phyloP scores from a whole-genome alignment of 306 rosid genomes.

The Heteromeles arbutifolia region DNA sequence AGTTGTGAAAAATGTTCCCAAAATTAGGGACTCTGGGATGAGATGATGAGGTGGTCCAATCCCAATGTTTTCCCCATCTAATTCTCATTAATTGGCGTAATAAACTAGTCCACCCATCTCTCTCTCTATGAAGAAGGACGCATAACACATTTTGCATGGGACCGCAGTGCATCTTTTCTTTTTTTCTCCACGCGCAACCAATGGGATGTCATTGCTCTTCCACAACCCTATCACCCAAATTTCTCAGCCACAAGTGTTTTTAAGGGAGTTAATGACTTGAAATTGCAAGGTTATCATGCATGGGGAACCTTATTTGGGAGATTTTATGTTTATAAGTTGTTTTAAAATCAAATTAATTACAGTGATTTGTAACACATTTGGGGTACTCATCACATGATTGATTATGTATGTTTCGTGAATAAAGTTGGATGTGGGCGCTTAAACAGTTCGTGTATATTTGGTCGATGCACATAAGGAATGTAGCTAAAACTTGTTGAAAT shows the following conservation, averaged over 20 bases:
- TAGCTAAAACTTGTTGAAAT: slow-evolving; percentile 3
- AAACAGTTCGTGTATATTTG: background rate
- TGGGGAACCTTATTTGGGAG: background rate
- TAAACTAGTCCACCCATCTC: slow-evolving; percentile 56
- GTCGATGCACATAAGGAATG: background rate
- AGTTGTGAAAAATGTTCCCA: slow-evolving; percentile 35
- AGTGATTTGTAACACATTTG: background rate
- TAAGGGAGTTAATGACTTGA: background rate
- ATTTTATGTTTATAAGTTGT: background rate
- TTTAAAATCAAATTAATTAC: background rate
- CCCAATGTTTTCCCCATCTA: slow-evolving; percentile 38
- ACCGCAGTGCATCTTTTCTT: slow-evolving; percentile 1
- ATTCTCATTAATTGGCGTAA: slow-evolving; percentile 57
- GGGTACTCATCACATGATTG: background rate
- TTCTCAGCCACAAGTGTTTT: slow-evolving; percentile 10
- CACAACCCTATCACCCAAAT: slow-evolving; percentile 7
- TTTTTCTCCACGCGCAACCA: slow-evolving; percentile 21
- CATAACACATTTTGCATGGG: slow-evolving; percentile 42
- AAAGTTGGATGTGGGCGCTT: no score
- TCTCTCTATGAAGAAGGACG: slow-evolving; percentile 8
- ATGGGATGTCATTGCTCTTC: background rate
- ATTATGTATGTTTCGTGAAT: no score
- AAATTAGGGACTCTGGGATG: slow-evolving; percentile 48
- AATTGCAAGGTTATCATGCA: background rate
- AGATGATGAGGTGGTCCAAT: slow-evolving; percentile 87